A percentile compares a stretch with the other conserved stretches of the same genome.
Conservation (phyloP, 768 basidiomycete genomes). For the Suillus americanus region DNA sequence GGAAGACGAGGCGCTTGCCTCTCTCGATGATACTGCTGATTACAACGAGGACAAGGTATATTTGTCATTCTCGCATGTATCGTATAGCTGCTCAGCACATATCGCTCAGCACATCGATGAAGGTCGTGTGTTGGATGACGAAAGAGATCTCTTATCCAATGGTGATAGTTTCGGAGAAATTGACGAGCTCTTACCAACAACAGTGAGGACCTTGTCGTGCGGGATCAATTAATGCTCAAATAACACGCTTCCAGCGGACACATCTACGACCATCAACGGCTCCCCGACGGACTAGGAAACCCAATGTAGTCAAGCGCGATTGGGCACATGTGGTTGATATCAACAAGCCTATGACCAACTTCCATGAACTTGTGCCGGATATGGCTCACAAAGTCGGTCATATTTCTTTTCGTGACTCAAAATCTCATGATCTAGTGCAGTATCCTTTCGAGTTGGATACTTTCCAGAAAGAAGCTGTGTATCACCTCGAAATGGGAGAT, state of each 20-base stretch:
- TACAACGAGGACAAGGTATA: constrained; percentile 17
- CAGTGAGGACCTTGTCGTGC: constrained; percentile 31
- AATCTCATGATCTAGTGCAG: constrained; percentile 36
- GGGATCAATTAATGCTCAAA: background rate
- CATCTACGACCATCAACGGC: constrained; percentile 56
- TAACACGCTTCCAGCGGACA: constrained; percentile 41
- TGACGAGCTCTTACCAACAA: constrained; percentile 75
- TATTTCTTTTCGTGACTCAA: background rate
- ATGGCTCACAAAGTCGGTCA: constrained; percentile 85
- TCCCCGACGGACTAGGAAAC: constrained; percentile 39
- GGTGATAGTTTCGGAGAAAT: constrained; percentile 48
- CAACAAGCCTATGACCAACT: constrained; percentile 85
- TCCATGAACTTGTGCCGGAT: constrained; percentile 89
- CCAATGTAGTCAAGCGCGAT: constrained; percentile 74
- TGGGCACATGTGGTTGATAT: constrained; percentile 99
- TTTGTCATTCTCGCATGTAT: background rate
- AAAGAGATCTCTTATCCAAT: constrained; percentile 19
- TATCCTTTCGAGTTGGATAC: constrained; percentile 99
- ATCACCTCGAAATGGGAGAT: constrained; percentile 95
- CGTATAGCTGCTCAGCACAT: constrained; percentile 27
- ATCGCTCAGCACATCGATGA: constrained; percentile 20
- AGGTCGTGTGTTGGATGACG: constrained; percentile 16
- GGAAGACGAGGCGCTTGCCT: constrained; percentile 43
- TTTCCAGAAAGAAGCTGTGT: constrained; percentile 98
- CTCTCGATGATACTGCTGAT: constrained; percentile 23